These are phyloP conservation scores for Phalaenopsis hybrid DNA, from an alignment of 116 monocot genomes.

Conservation along the genomic window DNA sequence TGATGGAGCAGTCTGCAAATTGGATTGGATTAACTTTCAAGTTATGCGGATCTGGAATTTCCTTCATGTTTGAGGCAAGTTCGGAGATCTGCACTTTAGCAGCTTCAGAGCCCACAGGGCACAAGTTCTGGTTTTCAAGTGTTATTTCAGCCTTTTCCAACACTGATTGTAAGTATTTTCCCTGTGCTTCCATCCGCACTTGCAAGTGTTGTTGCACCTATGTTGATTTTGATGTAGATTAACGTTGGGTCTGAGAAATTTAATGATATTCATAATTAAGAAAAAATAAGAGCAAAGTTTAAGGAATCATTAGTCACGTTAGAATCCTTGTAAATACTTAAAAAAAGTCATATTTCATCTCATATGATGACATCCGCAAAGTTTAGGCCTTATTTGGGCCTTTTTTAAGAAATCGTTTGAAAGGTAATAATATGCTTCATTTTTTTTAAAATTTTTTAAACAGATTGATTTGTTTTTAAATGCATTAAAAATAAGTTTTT, in stretches of 20 bases:
- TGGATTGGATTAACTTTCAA: slow-evolving; percentile 24
- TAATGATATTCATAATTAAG: too few species aligned
- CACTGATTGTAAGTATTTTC: slow-evolving; percentile 75
- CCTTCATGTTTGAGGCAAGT: slow-evolving; percentile 37
- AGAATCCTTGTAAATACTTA: too few species aligned
- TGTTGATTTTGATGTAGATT: neutral
- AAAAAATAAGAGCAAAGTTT: neutral
- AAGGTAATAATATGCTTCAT: too few species aligned
- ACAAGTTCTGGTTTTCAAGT: slow-evolving; percentile 52
- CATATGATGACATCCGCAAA: too few species aligned
- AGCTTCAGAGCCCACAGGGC: slow-evolving; percentile 43
- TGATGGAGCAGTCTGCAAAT: slow-evolving; percentile 42
- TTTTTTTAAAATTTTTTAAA: too few species aligned
- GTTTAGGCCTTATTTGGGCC: too few species aligned
- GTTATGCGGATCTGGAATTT: slow-evolving; percentile 5
- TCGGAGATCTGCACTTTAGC: slow-evolving; percentile 64
- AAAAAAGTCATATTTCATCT: too few species aligned
- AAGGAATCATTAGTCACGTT: neutral
- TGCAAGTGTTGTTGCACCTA: slow-evolving; percentile 60
- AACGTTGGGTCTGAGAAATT: too few species aligned
- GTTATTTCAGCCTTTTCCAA: slow-evolving; percentile 85
- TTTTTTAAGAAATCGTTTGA: too few species aligned
- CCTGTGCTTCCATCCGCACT: slow-evolving; percentile 81
- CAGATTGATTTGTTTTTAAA: too few species aligned
- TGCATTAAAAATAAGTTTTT: too few species aligned